These are phyloP conservation scores for Chrysoporthe puriensis DNA, from an alignment of 2,329 filamentous ascomycete genomes.

Conservation along the genomic window DNA sequence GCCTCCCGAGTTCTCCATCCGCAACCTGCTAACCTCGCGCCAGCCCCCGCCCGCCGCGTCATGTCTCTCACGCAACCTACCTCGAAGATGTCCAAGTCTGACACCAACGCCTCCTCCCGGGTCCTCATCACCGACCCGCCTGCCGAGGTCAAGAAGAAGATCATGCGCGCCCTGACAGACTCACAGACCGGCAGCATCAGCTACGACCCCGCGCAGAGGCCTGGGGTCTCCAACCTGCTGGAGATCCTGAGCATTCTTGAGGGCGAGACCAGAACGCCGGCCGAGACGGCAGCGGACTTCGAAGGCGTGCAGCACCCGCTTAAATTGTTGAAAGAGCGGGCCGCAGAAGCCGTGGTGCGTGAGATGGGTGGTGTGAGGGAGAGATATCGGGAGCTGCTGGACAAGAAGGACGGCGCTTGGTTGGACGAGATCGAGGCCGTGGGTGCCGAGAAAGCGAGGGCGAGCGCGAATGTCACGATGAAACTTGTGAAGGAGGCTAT, in stretches of 20 bases:
- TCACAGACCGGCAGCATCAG: constrained; percentile 61
- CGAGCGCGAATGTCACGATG: constrained; percentile 65
- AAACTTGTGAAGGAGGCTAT: constrained; percentile 53
- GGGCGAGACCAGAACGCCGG: constrained; percentile 41
- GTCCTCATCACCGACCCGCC: constrained; percentile 80
- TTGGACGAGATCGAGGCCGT: constrained; percentile 61
- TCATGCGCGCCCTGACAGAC: constrained; percentile 79
- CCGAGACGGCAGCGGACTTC: constrained; percentile 45
- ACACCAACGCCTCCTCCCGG: constrained; percentile 69
- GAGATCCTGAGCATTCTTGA: constrained; percentile 74
- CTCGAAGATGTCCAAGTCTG: constrained; percentile 94
- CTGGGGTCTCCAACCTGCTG: constrained; percentile 86
- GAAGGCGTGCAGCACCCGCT: constrained; percentile 40
- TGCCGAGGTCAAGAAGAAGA: constrained; percentile 67
- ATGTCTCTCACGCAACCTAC: constrained; percentile 84
- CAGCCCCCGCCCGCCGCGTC: constrained; percentile 79
- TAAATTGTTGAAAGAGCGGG: constrained; percentile 52
- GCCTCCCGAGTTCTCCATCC: not conserved
- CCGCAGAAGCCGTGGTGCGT: constrained; percentile 59
- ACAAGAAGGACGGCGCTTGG: constrained; percentile 49
- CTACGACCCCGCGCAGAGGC: constrained; percentile 71
- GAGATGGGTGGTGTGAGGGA: constrained; percentile 55
- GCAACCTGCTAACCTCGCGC: not conserved
- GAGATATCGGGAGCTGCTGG: constrained; percentile 46
- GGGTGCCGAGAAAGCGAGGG: constrained; percentile 64